These are phyloP conservation scores for Nemania sp. DNA, from an alignment of 2,329 filamentous ascomycete species.

Conservation along the genomic window DNA sequence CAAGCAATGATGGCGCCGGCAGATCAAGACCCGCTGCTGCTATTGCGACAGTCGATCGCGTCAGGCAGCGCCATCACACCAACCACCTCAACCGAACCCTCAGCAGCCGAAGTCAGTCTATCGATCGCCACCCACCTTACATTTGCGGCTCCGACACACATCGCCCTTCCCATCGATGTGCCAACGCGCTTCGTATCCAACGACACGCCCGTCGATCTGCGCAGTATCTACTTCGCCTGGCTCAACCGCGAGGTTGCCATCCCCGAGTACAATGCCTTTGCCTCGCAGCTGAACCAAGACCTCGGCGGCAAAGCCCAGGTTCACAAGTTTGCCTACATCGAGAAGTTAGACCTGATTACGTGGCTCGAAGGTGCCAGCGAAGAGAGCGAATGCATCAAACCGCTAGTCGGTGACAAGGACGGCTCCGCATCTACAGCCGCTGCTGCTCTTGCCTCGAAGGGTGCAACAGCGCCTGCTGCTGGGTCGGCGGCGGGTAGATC, in stretches of 20 bases:
- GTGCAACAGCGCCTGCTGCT: constrained; percentile 45
- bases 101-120: constrained; percentile 65
- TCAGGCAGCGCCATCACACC: constrained; percentile 71
- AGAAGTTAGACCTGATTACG: constrained; percentile 86
- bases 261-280: constrained; percentile 86
- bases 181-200: constrained; percentile 87
- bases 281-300: constrained; percentile 78
- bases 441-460: constrained; percentile 44
- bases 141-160: constrained; percentile 65
- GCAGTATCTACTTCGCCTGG: constrained; percentile 96
- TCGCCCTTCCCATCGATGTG: constrained; percentile 68
- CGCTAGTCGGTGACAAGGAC: constrained; percentile 69
- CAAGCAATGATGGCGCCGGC: constrained; percentile 56
- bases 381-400: constrained; percentile 91
- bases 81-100: constrained; percentile 68
- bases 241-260: constrained; percentile 88
- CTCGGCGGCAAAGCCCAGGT: constrained; percentile 70
- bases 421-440: constrained; percentile 48
- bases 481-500: constrained; percentile 53
- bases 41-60: constrained; percentile 82
- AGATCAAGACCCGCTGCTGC: constrained; percentile 76
- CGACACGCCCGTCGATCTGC: constrained; percentile 76
- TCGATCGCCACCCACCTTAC: constrained; percentile 77
- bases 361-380: constrained; percentile 91
- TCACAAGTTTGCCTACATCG: constrained; percentile 87